Percentiles rank a stretch among this genome's conserved stretches.
Evolutionary conservation across 805 yeast species (phyloP).

Genomic region (Cyberlindnera xylosilytica): DNA sequence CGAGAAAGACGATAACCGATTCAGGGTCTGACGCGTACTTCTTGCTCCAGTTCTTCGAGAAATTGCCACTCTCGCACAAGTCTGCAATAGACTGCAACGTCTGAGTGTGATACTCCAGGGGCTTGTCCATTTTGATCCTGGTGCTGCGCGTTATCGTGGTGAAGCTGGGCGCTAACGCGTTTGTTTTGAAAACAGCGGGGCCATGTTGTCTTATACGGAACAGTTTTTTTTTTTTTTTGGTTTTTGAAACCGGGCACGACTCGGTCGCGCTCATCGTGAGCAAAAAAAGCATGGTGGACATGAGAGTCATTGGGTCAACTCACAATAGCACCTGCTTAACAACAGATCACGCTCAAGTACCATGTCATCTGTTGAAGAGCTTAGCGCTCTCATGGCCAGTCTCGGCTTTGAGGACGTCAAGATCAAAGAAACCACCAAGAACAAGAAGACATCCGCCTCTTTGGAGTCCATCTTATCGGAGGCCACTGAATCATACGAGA

Average conservation of each 20-base stretch:
- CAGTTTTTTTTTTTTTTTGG: too few relatives aligned
- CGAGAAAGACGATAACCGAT: background rate
- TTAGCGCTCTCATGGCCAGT: slow-evolving; percentile 31
- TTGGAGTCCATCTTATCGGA: slow-evolving; percentile 57
- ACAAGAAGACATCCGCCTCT: slow-evolving; percentile 77
- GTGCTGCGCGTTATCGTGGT: too few relatives aligned
- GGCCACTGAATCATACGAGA: slow-evolving; percentile 30
- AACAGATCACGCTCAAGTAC: background rate
- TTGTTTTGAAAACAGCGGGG: slow-evolving; percentile 1
- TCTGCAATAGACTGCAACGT: slow-evolving; percentile 8
- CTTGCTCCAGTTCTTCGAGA: slow-evolving; percentile 2
- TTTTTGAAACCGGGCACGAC: too few relatives aligned
- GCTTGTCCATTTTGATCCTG: slow-evolving; percentile 9
- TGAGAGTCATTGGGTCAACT: too few relatives aligned
- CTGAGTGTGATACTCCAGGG: slow-evolving; percentile 9
- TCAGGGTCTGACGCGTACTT: slow-evolving; percentile 4
- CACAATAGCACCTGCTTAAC: too few relatives aligned
- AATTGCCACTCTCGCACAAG: background rate
- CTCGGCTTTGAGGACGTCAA: slow-evolving; percentile 73
- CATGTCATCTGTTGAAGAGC: slow-evolving; percentile 31
- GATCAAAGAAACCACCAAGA: slow-evolving; percentile 76
- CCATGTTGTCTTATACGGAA: too few relatives aligned
- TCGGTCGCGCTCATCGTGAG: slow-evolving; percentile 1
- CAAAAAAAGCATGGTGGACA: background rate
- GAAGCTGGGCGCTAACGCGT: background rate